A percentile compares a stretch with the other conserved stretches of the same genome.
Evolutionary conservation across 352 stramenopile genomes (phyloP).

Genomic region (Phytophthora vignae): DNA sequence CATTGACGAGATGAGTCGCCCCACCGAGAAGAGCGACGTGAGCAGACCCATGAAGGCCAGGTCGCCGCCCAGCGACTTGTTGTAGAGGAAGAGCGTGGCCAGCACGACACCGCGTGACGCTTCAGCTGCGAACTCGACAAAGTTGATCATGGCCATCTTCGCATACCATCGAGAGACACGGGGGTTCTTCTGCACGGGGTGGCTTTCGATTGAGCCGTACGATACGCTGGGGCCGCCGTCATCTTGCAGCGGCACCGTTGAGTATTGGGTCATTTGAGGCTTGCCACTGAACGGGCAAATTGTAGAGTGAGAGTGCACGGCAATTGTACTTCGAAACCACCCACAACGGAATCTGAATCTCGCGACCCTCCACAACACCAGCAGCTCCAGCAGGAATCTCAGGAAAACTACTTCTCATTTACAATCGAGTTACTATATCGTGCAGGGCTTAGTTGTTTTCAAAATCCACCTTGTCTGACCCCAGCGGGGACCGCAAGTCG

Average conservation of each 20-base stretch:
- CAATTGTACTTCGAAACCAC: background rate
- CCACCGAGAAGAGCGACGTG: slow-evolving; percentile 80
- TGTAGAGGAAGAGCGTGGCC: slow-evolving; percentile 80
- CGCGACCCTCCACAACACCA: background rate
- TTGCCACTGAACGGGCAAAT: background rate
- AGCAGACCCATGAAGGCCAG: slow-evolving; percentile 74
- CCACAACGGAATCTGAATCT: slow-evolving; percentile 24
- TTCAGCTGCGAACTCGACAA: slow-evolving; percentile 78
- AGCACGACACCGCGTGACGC: slow-evolving; percentile 75
- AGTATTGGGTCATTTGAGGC: slow-evolving; percentile 23
- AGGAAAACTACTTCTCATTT: slow-evolving; percentile 4
- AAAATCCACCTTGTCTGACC: slow-evolving; percentile 51
- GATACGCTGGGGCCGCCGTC: slow-evolving; percentile 4
- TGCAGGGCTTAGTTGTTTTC: slow-evolving; percentile 32
- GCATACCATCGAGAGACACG: slow-evolving; percentile 56
- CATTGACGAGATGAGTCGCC: slow-evolving; percentile 74
- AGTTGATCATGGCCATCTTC: slow-evolving; percentile 82
- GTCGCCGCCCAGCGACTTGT: slow-evolving; percentile 70
- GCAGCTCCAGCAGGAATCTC: background rate
- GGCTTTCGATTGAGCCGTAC: slow-evolving; percentile 26
- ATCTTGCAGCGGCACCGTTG: slow-evolving; percentile 29
- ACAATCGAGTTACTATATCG: slow-evolving; percentile 7
- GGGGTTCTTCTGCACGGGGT: background rate
- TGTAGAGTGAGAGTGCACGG: slow-evolving; percentile 5
- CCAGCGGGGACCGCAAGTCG: slow-evolving; percentile 52